Evolutionary conservation across 352 stramenopile genomes (phyloP), one percentile per base, ranked within the genome.

Genomic region (Phytophthora idaei): DNA sequence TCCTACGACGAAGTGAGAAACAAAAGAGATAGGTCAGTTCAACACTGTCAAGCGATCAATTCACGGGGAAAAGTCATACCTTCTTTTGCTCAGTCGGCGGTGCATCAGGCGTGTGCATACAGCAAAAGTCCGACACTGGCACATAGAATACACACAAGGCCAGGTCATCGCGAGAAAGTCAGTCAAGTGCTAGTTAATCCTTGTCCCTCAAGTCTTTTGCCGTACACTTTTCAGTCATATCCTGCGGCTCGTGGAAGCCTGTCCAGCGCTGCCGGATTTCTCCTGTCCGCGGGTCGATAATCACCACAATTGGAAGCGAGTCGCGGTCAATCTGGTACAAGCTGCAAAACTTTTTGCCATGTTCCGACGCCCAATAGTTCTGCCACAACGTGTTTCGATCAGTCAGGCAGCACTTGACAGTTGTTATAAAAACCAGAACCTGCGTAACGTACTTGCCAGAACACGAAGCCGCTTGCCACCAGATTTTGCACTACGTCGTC

Each of bases 401-500:
- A 45, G 21, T 41, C 14, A 34, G 46, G 6, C 14, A 52, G 12
- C 12, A 36, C 3, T 21, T 11, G 28, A 41, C 15, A 56, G 11
- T 15, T 41, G 10, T 29, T 25, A 28, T 32, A n/a, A 57, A 34
- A 8, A 14, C 31, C 21, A 21, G 5, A 56, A 44, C 15, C 41
- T 15, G 8, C 28, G 61, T 28, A 34, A 53, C 61, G 21, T 60
- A 93, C 84, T 83, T 95, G 94, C 95, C 95, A 99, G 75, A 99
- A 98, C 31, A 99, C 87, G 73, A 98, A 99, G 15, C 91, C 89
- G 60, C 96, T 97, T 49, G 88, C 83, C 45, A 99, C 87, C 4
- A 99, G 72, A 72, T 98, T 98, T 73, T 98, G 86, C 32, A 96
- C 94, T 2, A 98, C 88, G 67, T 99, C 95, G 74, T 98, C 90